Percentiles rank a stretch among this genome's conserved stretches.
These are phyloP conservation scores for Elasticomyces elasticus DNA, from an alignment of 495 filamentous ascomycete genomes.

Conservation along the genomic window DNA sequence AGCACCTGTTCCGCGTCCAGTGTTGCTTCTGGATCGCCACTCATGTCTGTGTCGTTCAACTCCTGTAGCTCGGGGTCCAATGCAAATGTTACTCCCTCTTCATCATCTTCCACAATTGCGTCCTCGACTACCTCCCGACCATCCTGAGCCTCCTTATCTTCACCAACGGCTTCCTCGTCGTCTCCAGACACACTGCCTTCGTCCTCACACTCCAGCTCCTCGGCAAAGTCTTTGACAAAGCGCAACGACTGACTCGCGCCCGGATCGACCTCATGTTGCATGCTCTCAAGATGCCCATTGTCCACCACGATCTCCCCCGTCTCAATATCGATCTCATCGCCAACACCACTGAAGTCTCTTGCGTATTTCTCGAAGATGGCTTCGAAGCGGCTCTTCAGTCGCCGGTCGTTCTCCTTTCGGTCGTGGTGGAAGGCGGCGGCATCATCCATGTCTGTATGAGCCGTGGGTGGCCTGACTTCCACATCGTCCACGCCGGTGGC, in stretches of 20 bases:
- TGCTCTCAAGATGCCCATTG: constrained; percentile 62
- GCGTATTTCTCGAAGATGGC: constrained; percentile 81
- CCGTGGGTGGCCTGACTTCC: too few relatives aligned
- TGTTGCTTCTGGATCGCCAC: background rate
- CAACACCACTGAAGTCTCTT: constrained; percentile 67
- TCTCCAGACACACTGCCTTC: constrained; percentile 11
- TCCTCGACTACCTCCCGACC: background rate
- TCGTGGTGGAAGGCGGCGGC: background rate
- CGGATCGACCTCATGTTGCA: constrained; percentile 23
- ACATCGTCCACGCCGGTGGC: background rate
- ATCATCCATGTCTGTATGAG: background rate
- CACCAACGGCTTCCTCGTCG: background rate
- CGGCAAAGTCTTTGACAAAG: constrained; percentile 21
- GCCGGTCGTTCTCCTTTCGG: constrained; percentile 43
- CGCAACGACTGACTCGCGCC: constrained; percentile 11
- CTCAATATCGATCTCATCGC: constrained; percentile 69
- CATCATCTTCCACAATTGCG: too few relatives aligned
- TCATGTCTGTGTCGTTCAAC: background rate
- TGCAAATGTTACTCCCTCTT: background rate
- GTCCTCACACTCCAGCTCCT: constrained; percentile 11
- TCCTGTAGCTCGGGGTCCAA: background rate
- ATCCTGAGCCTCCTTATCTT: background rate
- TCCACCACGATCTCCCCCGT: constrained; percentile 74
- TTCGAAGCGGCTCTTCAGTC: constrained; percentile 64
- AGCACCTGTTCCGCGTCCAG: too few relatives aligned